These are phyloP conservation scores for Phytophthora sp. DNA, from an alignment of 352 stramenopile genomes.

Conservation along the genomic window DNA sequence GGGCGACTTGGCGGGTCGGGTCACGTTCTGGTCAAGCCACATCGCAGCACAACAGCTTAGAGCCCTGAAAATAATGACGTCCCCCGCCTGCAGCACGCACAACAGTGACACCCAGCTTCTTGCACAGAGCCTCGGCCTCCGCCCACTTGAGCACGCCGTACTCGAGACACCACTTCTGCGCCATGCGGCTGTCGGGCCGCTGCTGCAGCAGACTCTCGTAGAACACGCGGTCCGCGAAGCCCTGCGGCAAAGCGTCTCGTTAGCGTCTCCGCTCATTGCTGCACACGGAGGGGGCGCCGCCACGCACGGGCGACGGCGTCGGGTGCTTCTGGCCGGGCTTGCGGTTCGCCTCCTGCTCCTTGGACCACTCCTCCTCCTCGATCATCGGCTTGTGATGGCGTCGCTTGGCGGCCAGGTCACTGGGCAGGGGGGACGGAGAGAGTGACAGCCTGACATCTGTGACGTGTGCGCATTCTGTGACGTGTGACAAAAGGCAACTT, in stretches of 20 bases:
- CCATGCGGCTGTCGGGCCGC: constrained; percentile 85
- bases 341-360: constrained; percentile 89
- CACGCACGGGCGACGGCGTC: constrained; percentile 77
- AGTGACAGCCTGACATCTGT: too few relatives aligned
- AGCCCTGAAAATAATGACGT: background rate
- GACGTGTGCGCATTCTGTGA: too few relatives aligned
- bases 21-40: constrained; percentile 52
- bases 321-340: constrained; percentile 90
- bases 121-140: constrained; percentile 82
- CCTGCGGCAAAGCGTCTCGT: constrained; percentile 45
- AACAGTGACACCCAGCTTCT: constrained; percentile 65
- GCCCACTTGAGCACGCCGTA: constrained; percentile 90
- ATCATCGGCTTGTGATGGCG: constrained; percentile 48
- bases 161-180: constrained; percentile 91
- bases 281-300: too few relatives aligned
- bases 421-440: too few relatives aligned
- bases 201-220: constrained; percentile 91
- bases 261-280: too few relatives aligned
- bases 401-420: too few relatives aligned
- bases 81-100: too few relatives aligned
- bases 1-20: constrained; percentile 46
- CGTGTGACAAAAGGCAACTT: too few relatives aligned
- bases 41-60: background rate
- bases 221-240: constrained; percentile 90
- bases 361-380: constrained; percentile 89